These are phyloP conservation scores for Leishmania turanica DNA, from an alignment of 208 protist species.

Conservation along the genomic window DNA sequence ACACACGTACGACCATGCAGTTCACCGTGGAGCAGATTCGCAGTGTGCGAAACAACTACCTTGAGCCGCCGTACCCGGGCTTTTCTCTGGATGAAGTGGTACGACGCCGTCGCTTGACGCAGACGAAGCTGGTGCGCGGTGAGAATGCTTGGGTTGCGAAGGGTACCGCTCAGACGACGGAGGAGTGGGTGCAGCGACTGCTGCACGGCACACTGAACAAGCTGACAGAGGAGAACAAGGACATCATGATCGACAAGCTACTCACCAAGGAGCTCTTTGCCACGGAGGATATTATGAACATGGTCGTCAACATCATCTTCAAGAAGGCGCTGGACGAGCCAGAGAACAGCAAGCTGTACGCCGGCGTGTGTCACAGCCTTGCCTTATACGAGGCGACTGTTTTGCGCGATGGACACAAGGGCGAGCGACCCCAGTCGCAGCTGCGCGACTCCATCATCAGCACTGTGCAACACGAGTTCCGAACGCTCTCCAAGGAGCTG, in stretches of 20 bases:
- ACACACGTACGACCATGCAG: conserved; percentile 37
- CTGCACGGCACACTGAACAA: conserved; percentile 88
- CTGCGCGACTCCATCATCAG: conserved; percentile 76
- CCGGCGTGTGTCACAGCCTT: conserved; percentile 75
- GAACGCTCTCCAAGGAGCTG: conserved; percentile 23
- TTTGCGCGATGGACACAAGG: conserved; percentile 24
- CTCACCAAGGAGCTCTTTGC: conserved; percentile 70
- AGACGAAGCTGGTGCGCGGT: conserved; percentile 81
- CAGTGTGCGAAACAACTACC: conserved; percentile 73
- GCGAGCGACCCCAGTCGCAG: conserved; percentile 51
- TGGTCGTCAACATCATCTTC: conserved; percentile 78
- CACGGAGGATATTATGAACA: conserved; percentile 53
- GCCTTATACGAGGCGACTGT: conserved; percentile 74
- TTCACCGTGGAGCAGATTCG: conserved; percentile 84
- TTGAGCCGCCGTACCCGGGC: conserved; percentile 77
- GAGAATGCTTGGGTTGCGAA: conserved; percentile 81
- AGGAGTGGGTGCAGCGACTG: conserved; percentile 82
- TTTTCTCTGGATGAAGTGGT: conserved; percentile 89
- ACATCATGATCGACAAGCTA: conserved; percentile 62
- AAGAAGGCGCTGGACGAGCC: conserved; percentile 87
- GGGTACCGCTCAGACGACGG: conserved; percentile 67
- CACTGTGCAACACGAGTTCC: conserved; percentile 69
- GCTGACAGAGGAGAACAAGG: conserved; percentile 73
- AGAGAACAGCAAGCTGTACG: conserved; percentile 84
- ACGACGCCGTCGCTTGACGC: conserved; percentile 49